A percentile compares a stretch with the other conserved stretches of the same genome.
Evolutionary conservation across 2,329 filamentous ascomycete genomes (phyloP).

Genomic region (Talaromyces sp.): DNA sequence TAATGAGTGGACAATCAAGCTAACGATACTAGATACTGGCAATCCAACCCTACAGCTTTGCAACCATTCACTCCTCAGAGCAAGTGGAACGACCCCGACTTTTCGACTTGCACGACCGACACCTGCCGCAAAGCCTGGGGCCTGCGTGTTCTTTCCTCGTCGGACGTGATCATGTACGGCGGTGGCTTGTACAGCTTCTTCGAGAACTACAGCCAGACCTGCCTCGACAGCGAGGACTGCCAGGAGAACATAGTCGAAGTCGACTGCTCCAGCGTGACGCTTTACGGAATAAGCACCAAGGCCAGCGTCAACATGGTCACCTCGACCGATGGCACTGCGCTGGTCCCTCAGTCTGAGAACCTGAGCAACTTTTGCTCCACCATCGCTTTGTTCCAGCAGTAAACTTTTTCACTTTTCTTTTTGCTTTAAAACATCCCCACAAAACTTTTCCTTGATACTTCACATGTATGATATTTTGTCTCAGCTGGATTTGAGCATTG

Average conservation of each 20-base stretch:
- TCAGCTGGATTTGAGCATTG: neutral
- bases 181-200: constrained; percentile 79
- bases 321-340: constrained; percentile 25
- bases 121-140: constrained; percentile 72
- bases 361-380: constrained; percentile 40
- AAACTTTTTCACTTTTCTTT: neutral
- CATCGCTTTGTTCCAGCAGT: constrained; percentile 39
- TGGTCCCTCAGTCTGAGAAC: constrained; percentile 38
- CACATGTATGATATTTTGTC: neutral
- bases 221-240: constrained; percentile 63
- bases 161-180: constrained; percentile 64
- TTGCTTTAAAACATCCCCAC: neutral
- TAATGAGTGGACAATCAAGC: neutral
- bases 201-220: constrained; percentile 71
- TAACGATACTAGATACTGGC: constrained; percentile 52
- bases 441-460: neutral
- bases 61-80: constrained; percentile 38
- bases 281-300: constrained; percentile 71
- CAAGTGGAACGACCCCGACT: constrained; percentile 55
- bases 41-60: constrained; percentile 71
- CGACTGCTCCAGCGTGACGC: constrained; percentile 57
- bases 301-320: constrained; percentile 69
- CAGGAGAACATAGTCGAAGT: constrained; percentile 74
- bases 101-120: constrained; percentile 53
- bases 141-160: constrained; percentile 63